A percentile compares a stretch with the other conserved stretches of the same genome.
Conservation (phyloP, 176 grass and related monocot species). For the Bothriochloa decipiens region DNA sequence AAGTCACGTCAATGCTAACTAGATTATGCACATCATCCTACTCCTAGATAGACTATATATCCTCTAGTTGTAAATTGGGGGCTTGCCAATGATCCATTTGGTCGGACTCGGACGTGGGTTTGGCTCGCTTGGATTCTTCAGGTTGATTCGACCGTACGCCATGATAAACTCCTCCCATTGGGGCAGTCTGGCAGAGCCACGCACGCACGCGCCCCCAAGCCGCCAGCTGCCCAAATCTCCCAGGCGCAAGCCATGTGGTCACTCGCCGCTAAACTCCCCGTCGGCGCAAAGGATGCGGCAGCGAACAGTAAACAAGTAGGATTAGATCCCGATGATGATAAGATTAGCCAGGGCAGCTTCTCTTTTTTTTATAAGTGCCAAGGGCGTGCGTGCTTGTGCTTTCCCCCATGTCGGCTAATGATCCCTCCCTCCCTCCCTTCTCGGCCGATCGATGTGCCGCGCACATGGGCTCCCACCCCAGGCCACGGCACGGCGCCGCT, state of each 20-base stretch:
- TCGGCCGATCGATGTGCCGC: too few relatives aligned
- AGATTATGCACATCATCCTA: not conserved
- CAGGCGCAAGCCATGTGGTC: not conserved
- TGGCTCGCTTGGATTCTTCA: not conserved
- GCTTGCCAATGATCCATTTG: not conserved
- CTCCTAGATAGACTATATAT: not conserved
- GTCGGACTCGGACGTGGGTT: not conserved
- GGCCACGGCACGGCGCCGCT: conserved; percentile 51
- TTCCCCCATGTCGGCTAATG: conserved; percentile 40
- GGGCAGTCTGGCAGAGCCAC: not conserved
- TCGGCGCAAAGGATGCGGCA: not conserved
- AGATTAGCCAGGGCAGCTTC: not conserved
- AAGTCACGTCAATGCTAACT: not conserved
- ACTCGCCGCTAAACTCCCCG: not conserved
- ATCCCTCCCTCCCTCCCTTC: not conserved
- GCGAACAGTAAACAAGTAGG: conserved; percentile 18
- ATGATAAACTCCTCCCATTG: not conserved
- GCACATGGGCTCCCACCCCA: conserved; percentile 55
- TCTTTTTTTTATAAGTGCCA: not conserved
- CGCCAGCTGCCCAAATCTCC: not conserved
- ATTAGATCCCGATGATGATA: conserved; percentile 10
- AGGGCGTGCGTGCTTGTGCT: not conserved
- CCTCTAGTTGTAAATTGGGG: not conserved
- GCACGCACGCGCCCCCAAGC: not conserved
- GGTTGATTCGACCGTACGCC: not conserved